Conservation (phyloP, 179 eudicot genomes). For the Camellia oleifera region DNA sequence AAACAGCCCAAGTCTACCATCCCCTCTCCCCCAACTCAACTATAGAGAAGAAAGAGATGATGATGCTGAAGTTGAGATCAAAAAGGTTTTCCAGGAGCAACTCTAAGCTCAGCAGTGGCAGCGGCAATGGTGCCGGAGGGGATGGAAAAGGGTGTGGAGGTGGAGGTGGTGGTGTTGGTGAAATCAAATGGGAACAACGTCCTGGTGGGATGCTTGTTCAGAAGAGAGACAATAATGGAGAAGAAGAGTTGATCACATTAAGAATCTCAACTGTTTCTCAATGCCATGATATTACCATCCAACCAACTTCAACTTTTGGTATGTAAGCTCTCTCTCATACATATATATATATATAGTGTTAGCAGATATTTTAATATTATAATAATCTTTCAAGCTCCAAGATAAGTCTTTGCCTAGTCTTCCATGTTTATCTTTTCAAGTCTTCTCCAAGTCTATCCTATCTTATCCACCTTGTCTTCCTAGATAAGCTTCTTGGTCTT, state of each 20-base stretch:
- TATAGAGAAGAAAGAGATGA: neutral
- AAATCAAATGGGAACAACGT: slow-evolving; percentile 58
- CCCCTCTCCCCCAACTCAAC: slow-evolving; percentile 3
- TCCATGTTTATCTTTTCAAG: no score
- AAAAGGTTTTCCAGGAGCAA: slow-evolving; percentile 38
- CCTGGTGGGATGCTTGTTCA: slow-evolving; percentile 79
- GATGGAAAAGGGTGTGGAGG: slow-evolving; percentile 1
- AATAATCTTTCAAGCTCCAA: no score
- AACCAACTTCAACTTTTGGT: slow-evolving; percentile 64
- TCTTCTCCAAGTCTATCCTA: no score
- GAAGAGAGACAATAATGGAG: slow-evolving; percentile 37
- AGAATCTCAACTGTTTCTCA: slow-evolving; percentile 46
- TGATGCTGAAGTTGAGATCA: slow-evolving; percentile 37
- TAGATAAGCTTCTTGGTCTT: no score
- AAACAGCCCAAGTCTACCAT: slow-evolving; percentile 9
- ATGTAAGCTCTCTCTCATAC: neutral
- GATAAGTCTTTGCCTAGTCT: no score
- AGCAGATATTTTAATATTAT: no score
- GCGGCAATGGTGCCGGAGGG: slow-evolving; percentile 10
- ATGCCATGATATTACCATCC: slow-evolving; percentile 47
- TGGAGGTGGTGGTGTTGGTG: slow-evolving; percentile 13
- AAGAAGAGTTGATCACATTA: slow-evolving; percentile 33
- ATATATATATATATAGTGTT: neutral
- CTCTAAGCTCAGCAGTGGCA: slow-evolving; percentile 24
- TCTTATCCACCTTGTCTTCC: no score